These are phyloP conservation scores for Lactifluus subvellereus DNA, from an alignment of 768 basidiomycete genomes.

Conservation along the genomic window DNA sequence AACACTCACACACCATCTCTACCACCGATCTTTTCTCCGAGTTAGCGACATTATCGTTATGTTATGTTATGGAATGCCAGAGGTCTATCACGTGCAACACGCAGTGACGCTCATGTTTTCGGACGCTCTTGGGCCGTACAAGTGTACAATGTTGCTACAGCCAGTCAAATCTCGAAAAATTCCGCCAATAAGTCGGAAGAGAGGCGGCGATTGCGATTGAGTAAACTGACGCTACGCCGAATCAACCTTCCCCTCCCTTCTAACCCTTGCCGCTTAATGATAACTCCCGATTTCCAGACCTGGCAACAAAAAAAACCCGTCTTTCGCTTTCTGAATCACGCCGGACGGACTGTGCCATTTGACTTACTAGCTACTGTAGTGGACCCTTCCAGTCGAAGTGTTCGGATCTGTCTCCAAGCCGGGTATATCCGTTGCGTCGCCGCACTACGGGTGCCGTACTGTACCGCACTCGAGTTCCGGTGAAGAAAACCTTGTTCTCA, in stretches of 20 bases:
- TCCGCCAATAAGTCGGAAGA: constrained; percentile 8
- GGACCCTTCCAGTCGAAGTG: too few relatives aligned
- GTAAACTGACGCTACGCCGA: constrained; percentile 6
- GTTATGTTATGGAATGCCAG: neutral
- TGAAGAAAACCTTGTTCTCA: too few relatives aligned
- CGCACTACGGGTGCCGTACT: too few relatives aligned
- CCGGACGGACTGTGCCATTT: too few relatives aligned
- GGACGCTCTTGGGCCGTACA: constrained; percentile 11
- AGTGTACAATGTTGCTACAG: neutral
- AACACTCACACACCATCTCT: neutral
- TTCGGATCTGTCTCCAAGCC: too few relatives aligned
- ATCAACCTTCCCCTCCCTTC: neutral
- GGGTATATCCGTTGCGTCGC: too few relatives aligned
- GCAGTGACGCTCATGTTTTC: neutral
- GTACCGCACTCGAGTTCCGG: too few relatives aligned
- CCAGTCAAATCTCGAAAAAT: too few relatives aligned
- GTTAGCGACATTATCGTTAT: too few relatives aligned
- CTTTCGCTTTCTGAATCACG: neutral
- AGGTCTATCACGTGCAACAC: neutral
- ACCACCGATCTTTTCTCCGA: too few relatives aligned
- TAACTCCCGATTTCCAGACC: neutral
- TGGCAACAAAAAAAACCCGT: neutral
- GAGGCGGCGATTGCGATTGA: constrained; percentile 18
- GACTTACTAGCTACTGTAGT: too few relatives aligned
- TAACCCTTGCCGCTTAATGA: neutral